phyloP scores from a whole-genome alignment of 2,329 filamentous ascomycete genomes.

The Dryadomyces quercivorus region DNA sequence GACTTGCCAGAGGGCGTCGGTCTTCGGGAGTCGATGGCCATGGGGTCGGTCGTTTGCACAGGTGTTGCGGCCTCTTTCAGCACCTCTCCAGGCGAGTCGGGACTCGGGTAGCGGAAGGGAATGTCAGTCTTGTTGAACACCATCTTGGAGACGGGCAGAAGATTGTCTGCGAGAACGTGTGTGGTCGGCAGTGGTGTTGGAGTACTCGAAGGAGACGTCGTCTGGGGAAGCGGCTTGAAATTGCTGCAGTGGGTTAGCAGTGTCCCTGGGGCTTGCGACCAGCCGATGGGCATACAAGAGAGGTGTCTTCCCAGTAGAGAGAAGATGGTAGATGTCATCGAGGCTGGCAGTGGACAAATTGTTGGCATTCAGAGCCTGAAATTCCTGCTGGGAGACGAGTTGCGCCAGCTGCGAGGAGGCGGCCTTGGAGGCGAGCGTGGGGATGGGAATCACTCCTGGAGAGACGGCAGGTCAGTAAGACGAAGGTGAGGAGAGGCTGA shows the following conservation, averaged over 20 bases:
- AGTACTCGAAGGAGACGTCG: conserved; percentile 12
- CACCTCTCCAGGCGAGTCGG: conserved; percentile 18
- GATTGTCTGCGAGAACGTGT: conserved; percentile 24
- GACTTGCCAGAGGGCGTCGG: conserved; percentile 15
- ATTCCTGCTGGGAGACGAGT: conserved; percentile 38
- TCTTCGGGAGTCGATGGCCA: conserved; percentile 9
- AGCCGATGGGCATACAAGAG: conserved; percentile 39
- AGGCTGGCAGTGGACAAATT: conserved; percentile 50
- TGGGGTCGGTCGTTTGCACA: conserved; percentile 16
- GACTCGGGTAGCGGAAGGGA: conserved; percentile 26
- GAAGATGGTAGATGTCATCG: conserved; percentile 60
- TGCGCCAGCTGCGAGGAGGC: conserved; percentile 37
- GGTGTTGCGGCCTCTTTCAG: conserved; percentile 3
- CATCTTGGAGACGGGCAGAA: conserved; percentile 39
- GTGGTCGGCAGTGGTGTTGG: conserved; percentile 13
- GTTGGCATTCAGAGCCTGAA: conserved; percentile 60
- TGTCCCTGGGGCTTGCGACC: too few relatives aligned
- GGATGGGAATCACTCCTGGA: conserved; percentile 54
- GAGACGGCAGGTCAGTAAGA: background rate
- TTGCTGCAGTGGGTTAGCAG: conserved; percentile 28
- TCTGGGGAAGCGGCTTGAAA: conserved; percentile 38
- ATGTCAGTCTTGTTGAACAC: conserved; percentile 31
- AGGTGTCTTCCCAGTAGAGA: conserved; percentile 56
- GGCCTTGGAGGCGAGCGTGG: conserved; percentile 44
- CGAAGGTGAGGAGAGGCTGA: conserved; percentile 1